Percentiles rank a stretch among this genome's conserved stretches.
Conservation (phyloP, 257 asterid genomes). For the Solanum ossicruentum region DNA sequence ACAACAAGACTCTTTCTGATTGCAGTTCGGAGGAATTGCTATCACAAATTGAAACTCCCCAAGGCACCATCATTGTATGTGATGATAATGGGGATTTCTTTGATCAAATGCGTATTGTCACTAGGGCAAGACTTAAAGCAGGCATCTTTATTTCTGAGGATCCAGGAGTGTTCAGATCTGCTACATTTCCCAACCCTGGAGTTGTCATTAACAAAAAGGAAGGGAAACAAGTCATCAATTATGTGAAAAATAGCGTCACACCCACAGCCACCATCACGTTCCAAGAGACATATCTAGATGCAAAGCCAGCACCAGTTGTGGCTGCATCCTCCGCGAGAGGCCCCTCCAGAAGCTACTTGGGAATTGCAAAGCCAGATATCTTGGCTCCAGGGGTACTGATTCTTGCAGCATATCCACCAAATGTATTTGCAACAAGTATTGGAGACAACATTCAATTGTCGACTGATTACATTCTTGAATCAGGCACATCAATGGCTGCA, state of each 20-base stretch:
- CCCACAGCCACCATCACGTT: neutral
- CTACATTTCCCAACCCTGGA: neutral
- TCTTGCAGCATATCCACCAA: neutral
- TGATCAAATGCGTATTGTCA: neutral
- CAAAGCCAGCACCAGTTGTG: neutral
- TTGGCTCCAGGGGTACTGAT: neutral
- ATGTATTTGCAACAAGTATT: too few species aligned
- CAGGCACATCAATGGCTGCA: too few species aligned
- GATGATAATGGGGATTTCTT: neutral
- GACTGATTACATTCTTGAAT: too few species aligned
- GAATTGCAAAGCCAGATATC: neutral
- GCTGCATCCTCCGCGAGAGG: neutral
- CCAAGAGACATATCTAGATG: neutral
- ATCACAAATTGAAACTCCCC: neutral
- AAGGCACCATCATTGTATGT: neutral
- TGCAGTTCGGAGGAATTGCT: neutral
- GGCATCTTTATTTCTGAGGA: neutral
- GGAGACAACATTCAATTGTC: too few species aligned
- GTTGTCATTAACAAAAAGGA: neutral
- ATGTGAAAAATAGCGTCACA: neutral
- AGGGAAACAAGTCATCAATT: neutral
- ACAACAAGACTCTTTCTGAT: neutral
- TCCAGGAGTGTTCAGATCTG: neutral
- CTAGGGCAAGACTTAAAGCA: neutral
- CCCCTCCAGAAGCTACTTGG: neutral